Evolutionary conservation across 352 stramenopile genomes (phyloP), one percentile per base, ranked within the genome.

Genomic region (Phytophthora cactorum): DNA sequence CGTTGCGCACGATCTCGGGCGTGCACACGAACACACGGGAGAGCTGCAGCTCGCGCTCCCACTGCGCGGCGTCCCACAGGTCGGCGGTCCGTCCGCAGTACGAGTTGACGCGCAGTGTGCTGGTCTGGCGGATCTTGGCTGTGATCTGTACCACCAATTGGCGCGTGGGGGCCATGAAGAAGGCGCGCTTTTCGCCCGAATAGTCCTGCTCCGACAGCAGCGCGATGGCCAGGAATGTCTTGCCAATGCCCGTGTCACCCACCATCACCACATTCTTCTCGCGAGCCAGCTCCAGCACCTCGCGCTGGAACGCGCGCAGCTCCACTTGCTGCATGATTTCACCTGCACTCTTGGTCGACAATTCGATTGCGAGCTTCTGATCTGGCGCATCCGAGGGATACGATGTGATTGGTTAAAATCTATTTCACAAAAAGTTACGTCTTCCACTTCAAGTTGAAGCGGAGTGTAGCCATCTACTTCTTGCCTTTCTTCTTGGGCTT

Each of bases 1-100:
- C 68, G 56, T 90, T 95, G 57, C 89, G 84, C 47, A 96, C 73
- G 49, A 96, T 87, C 74, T 94, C 88, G 17, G 91, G 91, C 31
- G 91, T 97, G 68, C 85, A 94, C 62, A 97, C 89, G 44, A 96
- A 78, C 63, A 97, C 89, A 38, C 78, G 74, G 55, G 68, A 89
- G 46, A 83, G 43, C 8, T 63, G 55, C 25, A 95, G 66, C 63
- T 93, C 84, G 17, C 66, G 63, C 44, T 66, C 64, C 88, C 88
- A 95, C 49, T 91, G 74, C 8, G 59, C 50, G 7, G 70, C 72
- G 60, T 90, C 81, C 88, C 88, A 95, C 11, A 89, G 66, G 12
- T 94, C 86, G 5, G 60, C 61, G 68, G 62, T 47, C 56, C 65
- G 38, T 0, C 86, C 84, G 45, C 74, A 91, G 59, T 84, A 92